Evolutionary conservation across 2,329 filamentous ascomycete genomes (phyloP).

Genomic region (Colletotrichum lindemuthianum): DNA sequence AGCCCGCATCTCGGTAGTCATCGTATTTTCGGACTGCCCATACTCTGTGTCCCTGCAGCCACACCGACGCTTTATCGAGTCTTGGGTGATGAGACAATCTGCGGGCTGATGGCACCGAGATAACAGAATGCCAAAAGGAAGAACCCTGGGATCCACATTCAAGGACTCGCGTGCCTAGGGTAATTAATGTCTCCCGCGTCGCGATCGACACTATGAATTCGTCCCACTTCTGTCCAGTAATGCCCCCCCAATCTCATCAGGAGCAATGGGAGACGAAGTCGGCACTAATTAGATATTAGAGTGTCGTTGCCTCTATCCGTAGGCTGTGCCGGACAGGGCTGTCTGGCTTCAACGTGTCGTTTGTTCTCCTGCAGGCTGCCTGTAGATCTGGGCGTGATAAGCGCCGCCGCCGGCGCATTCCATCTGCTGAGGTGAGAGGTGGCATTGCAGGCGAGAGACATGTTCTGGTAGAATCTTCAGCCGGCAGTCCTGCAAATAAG

Average conservation of each 20-base stretch:
- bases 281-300: neutral
- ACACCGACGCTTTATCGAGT: slow-evolving; percentile 1
- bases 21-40: slow-evolving; percentile 1
- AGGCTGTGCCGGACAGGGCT: neutral
- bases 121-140: slow-evolving; percentile 8
- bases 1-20: slow-evolving; percentile 1
- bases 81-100: slow-evolving; percentile 16
- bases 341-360: neutral
- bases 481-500: too few relatives aligned
- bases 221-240: slow-evolving; percentile 21
- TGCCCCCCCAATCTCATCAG: slow-evolving; percentile 1
- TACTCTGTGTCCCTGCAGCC: slow-evolving; percentile 10
- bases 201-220: slow-evolving; percentile 15
- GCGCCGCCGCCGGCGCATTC: too few relatives aligned
- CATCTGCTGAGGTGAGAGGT: too few relatives aligned
- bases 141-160: slow-evolving; percentile 17
- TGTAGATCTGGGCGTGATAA: too few relatives aligned
- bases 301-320: too few relatives aligned
- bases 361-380: too few relatives aligned
- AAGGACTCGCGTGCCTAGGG: slow-evolving; percentile 16
- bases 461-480: too few relatives aligned
- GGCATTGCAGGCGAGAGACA: too few relatives aligned
- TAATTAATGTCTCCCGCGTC: slow-evolving; percentile 8
- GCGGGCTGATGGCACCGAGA: slow-evolving; percentile 18
- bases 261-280: neutral